Evolutionary conservation across 2,329 filamentous ascomycete species (phyloP).

Genomic region (Xylaria sp.): DNA sequence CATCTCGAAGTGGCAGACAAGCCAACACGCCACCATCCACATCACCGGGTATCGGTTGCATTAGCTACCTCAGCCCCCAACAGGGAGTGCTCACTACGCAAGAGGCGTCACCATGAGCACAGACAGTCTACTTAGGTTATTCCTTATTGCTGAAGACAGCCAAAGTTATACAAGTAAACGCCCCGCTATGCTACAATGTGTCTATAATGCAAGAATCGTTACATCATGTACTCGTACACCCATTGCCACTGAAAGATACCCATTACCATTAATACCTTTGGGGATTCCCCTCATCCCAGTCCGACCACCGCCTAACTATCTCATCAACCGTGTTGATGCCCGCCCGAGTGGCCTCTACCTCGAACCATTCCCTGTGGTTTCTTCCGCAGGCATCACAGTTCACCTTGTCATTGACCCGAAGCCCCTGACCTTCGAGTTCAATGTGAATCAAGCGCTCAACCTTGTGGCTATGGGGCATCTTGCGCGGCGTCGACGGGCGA

Average conservation of each 20-base stretch:
- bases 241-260: constrained; percentile 12
- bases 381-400: constrained; percentile 80
- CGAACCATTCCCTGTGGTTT: constrained; percentile 94
- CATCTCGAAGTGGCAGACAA: no score
- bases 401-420: constrained; percentile 56
- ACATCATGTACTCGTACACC: constrained; percentile 18
- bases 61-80: neutral
- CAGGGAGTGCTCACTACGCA: neutral
- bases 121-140: no score
- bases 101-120: neutral
- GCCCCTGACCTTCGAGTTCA: constrained; percentile 72
- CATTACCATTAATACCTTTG: constrained; percentile 14
- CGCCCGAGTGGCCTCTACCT: constrained; percentile 75
- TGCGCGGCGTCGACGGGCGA: constrained; percentile 57
- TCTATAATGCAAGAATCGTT: constrained; percentile 6
- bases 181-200: neutral
- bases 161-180: no score
- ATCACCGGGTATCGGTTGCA: neutral
- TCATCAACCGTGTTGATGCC: constrained; percentile 71
- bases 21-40: constrained; percentile 1
- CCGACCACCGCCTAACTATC: constrained; percentile 82
- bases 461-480: constrained; percentile 83
- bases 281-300: constrained; percentile 70
- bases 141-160: no score
- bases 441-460: constrained; percentile 91